phyloP scores from a whole-genome alignment of 2,329 filamentous ascomycete species.

The Exophiala spinifera region DNA sequence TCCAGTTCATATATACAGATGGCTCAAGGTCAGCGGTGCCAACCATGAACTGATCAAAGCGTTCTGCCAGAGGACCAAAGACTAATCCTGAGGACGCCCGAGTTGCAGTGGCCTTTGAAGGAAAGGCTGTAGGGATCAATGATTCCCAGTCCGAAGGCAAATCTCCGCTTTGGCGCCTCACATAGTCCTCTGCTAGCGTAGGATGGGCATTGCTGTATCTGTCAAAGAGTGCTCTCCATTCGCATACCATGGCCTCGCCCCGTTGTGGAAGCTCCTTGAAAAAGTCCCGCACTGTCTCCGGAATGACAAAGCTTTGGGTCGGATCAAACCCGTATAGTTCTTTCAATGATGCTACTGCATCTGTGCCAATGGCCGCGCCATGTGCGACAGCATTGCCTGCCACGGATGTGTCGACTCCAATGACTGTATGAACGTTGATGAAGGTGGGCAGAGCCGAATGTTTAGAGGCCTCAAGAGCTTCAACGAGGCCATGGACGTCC shows the following conservation, averaged over 20 bases:
- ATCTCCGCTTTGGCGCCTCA: slow-evolving; percentile 47
- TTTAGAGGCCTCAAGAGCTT: slow-evolving; percentile 41
- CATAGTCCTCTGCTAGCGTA: slow-evolving; percentile 50
- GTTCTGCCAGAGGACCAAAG: slow-evolving; percentile 52
- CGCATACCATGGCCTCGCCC: slow-evolving; percentile 46
- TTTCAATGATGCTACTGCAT: slow-evolving; percentile 57
- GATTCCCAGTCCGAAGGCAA: slow-evolving; percentile 50
- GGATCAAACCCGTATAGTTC: slow-evolving; percentile 49
- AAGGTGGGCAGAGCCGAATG: slow-evolving; percentile 51
- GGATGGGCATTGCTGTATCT: slow-evolving; percentile 46
- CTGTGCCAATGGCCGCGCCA: slow-evolving; percentile 55
- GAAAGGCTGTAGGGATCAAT: slow-evolving; percentile 36
- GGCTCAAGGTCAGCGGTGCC: slow-evolving; percentile 54
- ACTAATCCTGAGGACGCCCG: slow-evolving; percentile 49
- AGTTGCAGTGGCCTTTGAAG: slow-evolving; percentile 50
- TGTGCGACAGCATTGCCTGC: slow-evolving; percentile 56
- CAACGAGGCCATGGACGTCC: slow-evolving; percentile 48
- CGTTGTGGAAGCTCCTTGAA: slow-evolving; percentile 49
- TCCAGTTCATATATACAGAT: slow-evolving; percentile 56
- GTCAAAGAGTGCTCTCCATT: slow-evolving; percentile 50
- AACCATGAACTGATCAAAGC: slow-evolving; percentile 51
- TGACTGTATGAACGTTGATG: slow-evolving; percentile 55
- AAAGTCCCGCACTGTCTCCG: slow-evolving; percentile 50
- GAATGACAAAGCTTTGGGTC: slow-evolving; percentile 46
- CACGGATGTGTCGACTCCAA: slow-evolving; percentile 49